Conservation (phyloP, 164 flowering plant genomes). For the Nymphaea thermarum region DNA sequence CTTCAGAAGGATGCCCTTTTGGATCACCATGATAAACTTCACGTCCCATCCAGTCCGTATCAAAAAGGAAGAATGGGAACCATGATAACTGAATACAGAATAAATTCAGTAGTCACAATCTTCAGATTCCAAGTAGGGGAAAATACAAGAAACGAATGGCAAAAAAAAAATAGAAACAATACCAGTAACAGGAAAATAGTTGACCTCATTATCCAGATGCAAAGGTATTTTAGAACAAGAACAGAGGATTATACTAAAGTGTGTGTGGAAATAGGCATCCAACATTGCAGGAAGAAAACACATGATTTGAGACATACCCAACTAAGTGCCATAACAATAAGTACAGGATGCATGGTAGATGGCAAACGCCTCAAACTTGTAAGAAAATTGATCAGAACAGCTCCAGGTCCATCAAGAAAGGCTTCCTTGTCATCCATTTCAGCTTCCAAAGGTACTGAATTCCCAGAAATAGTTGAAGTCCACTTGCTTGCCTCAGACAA, state of each 20-base stretch:
- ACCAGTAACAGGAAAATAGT: not conserved
- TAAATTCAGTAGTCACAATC: conserved; percentile 1
- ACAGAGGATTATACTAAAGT: not conserved
- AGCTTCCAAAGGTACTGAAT: conserved; percentile 13
- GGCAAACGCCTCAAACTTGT: conserved; percentile 93
- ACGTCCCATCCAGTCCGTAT: conserved; percentile 99
- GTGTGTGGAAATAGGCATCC: not conserved
- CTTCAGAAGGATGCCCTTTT: conserved; percentile 40
- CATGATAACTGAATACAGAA: conserved; percentile 65
- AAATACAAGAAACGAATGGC: not conserved
- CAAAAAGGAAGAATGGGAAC: conserved; percentile 98
- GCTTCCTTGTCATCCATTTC: conserved; percentile 31
- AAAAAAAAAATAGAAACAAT: not conserved
- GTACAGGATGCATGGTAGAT: conserved; percentile 92
- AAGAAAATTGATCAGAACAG: conserved; percentile 80
- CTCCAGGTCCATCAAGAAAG: conserved; percentile 74
- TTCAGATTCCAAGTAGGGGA: no score
- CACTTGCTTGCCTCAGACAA: conserved; percentile 11
- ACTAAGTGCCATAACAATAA: conserved; percentile 84
- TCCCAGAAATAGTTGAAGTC: conserved; percentile 10
- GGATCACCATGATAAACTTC: conserved; percentile 97
- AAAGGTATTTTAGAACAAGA: no score
- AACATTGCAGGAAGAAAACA: not conserved
- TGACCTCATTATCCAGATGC: not conserved
- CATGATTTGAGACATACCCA: conserved; percentile 52